These are phyloP conservation scores for Helenozyma rhizophorensis DNA, from an alignment of 805 yeast species.

Conservation along the genomic window DNA sequence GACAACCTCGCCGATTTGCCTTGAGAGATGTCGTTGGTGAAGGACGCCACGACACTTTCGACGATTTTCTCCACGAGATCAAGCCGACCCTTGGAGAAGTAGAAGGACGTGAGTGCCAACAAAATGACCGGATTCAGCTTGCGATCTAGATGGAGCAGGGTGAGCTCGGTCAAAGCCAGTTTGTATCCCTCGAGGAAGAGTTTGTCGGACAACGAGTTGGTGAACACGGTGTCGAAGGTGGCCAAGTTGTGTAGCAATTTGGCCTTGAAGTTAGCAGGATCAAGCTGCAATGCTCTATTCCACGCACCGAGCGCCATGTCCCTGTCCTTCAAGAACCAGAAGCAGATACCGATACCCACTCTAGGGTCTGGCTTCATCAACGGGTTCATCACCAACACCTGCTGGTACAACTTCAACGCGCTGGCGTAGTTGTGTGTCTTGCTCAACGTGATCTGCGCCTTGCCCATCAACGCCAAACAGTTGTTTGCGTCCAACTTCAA, in stretches of 20 bases:
- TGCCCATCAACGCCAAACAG: conserved; percentile 73
- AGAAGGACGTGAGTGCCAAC: conserved; percentile 63
- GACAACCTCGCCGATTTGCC: conserved; percentile 20
- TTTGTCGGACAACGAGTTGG: conserved; percentile 51
- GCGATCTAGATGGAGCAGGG: conserved; percentile 33
- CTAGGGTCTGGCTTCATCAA: conserved; percentile 85
- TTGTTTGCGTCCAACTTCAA: conserved; percentile 54
- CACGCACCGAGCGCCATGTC: conserved; percentile 77
- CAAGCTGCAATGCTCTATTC: conserved; percentile 70
- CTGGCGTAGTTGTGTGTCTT: conserved; percentile 63
- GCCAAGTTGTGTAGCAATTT: conserved; percentile 63
- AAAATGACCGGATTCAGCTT: conserved; percentile 58
- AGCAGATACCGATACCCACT: conserved; percentile 91
- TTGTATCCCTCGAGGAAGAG: conserved; percentile 60
- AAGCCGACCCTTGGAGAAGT: conserved; percentile 63
- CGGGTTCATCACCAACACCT: conserved; percentile 72
- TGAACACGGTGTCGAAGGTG: conserved; percentile 59
- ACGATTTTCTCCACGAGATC: conserved; percentile 55
- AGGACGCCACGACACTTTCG: conserved; percentile 38
- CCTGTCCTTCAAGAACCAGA: conserved; percentile 80
- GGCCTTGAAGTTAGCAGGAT: conserved; percentile 57
- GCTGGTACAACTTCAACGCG: conserved; percentile 81
- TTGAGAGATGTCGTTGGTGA: conserved; percentile 14
- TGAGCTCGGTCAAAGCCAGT: conserved; percentile 49
- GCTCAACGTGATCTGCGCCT: conserved; percentile 74